Evolutionary conservation across 192 early-diverging fungal genomes (phyloP), one percentile per base, ranked within the genome.

Genomic region (Umbelopsis ramanniana): DNA sequence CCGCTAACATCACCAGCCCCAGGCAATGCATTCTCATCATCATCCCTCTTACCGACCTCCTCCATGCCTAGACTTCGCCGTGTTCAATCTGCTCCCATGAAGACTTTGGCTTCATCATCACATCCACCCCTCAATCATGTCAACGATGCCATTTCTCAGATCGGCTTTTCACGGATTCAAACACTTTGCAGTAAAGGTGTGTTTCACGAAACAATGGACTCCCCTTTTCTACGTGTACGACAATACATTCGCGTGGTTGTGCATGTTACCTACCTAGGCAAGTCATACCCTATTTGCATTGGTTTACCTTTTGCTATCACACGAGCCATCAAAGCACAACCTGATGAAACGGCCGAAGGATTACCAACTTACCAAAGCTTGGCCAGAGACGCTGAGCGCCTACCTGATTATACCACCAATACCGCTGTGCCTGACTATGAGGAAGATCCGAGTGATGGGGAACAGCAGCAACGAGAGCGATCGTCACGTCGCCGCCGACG

Each of bases 181-280:
- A 71, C 69, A 22, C 23, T 40, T 22, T 68, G 23, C 24, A 29
- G 22, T 38, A 72, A 52, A 10, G 71, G 54, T 6, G 24, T 19
- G 5, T 29, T 72, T 23, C 46, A 46, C 19, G 40, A 73, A 24
- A 60, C 77, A 8, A 54, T 78, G n/a, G 77, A 78, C 29, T 74
- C 77, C 4, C 72, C 77, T 14, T 78, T 74, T 52, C 47, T 78
- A 19, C 52, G 46, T 0, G 45, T 78, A 8, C 24, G 69, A 37
- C 72, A 78, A 15, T 78, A 63, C 38, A 50, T 74, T 17, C 68
- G 72, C 14, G 22, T 78, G 8, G 40, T 70, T 4, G 68, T 78
- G n/a, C 57, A 63, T 63, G 14, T 63, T 2, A 37, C 57, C 5
- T 19, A 22, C 17, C 15, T 35, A 17, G 57, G 57, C 17, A 63